phyloP scores from a whole-genome alignment of 2,329 filamentous ascomycete genomes.

The Ophioceras dolichostomum region DNA sequence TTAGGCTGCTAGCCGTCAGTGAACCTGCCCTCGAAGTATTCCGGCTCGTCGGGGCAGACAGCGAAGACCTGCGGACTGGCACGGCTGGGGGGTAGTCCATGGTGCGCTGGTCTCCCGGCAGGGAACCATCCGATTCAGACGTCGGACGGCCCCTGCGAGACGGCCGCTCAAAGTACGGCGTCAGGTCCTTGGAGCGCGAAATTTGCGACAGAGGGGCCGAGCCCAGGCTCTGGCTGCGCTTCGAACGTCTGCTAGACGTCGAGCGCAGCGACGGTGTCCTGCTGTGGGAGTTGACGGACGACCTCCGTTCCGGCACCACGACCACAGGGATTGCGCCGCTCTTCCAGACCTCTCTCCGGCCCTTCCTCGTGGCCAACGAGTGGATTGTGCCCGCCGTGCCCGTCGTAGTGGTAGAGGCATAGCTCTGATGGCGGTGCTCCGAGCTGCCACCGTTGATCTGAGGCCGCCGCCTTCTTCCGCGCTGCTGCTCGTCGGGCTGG shows the following conservation, averaged over 20 bases:
- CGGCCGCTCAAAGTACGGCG: conserved; percentile 29
- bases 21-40: conserved; percentile 42
- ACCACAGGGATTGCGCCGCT: conserved; percentile 50
- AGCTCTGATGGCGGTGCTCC: conserved; percentile 28
- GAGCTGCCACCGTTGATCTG: conserved; percentile 16
- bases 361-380: conserved; percentile 39
- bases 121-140: conserved; percentile 34
- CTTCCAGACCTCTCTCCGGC: conserved; percentile 46
- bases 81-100: conserved; percentile 48
- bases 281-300: conserved; percentile 36
- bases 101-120: conserved; percentile 35
- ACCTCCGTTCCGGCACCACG: conserved; percentile 45
- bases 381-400: conserved; percentile 32
- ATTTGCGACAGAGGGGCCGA: conserved; percentile 31
- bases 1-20: conserved; percentile 43
- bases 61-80: conserved; percentile 44
- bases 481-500: conserved; percentile 18
- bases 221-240: conserved; percentile 36
- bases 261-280: conserved; percentile 45
- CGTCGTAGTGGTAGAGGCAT: conserved; percentile 35
- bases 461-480: conserved; percentile 12
- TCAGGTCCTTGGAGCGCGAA: conserved; percentile 27
- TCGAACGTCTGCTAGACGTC: conserved; percentile 45
- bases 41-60: conserved; percentile 50
- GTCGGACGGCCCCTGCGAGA: conserved; percentile 26